phyloP scores from a whole-genome alignment of 176 grass and related monocot species.

The Hsuehochloa calcarea region DNA sequence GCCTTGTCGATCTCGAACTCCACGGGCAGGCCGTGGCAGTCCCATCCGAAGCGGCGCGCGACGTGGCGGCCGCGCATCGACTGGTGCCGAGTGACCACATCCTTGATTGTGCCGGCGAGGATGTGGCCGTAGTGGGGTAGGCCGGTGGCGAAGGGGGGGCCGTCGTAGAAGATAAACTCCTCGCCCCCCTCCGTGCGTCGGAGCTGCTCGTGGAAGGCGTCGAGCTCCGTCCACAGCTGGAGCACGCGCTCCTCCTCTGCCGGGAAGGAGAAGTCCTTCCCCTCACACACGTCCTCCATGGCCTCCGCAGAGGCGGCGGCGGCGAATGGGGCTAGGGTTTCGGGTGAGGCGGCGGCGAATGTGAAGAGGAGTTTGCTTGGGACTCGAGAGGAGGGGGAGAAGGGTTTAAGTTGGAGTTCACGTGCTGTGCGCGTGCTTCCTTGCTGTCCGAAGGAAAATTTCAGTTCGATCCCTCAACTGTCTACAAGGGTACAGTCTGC shows the following conservation, averaged over 20 bases:
- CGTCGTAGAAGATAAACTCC: conserved; percentile 98
- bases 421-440: conserved; percentile 21
- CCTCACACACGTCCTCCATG: conserved; percentile 94
- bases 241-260: conserved; percentile 71
- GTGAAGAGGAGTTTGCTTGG: neutral
- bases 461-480: neutral
- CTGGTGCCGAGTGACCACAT: conserved; percentile 95
- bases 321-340: neutral
- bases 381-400: neutral
- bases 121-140: conserved; percentile 96
- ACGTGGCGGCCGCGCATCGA: conserved; percentile 88
- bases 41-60: conserved; percentile 89
- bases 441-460: neutral
- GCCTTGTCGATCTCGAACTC: conserved; percentile 96
- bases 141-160: conserved; percentile 85
- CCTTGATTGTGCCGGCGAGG: conserved; percentile 98
- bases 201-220: conserved; percentile 82
- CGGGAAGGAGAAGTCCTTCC: conserved; percentile 90
- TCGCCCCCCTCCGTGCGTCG: conserved; percentile 73
- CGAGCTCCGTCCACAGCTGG: conserved; percentile 48
- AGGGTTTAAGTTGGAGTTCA: conserved; percentile 29
- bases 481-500: neutral
- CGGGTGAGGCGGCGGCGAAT: neutral
- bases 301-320: neutral
- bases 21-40: conserved; percentile 92